phyloP scores from a whole-genome alignment of 2,329 filamentous ascomycete species.

The Colletotrichum salicis region DNA sequence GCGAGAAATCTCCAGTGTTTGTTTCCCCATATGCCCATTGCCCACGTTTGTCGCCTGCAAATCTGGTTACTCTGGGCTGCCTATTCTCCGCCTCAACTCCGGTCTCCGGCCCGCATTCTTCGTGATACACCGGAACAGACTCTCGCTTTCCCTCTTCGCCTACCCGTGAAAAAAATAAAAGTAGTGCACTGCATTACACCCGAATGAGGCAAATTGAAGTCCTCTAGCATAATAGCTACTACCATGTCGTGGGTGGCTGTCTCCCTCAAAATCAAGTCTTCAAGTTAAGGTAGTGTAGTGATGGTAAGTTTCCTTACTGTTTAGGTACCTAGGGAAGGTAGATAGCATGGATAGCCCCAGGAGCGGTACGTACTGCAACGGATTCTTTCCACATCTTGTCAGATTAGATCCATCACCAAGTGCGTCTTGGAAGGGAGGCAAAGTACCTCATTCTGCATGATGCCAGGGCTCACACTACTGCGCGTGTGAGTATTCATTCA shows the following conservation, averaged over 20 bases:
- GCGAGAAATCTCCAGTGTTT: not conserved
- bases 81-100: not conserved
- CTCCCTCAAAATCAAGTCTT: too few species aligned
- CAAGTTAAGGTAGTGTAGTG: not conserved
- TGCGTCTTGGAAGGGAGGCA: not conserved
- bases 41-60: not conserved
- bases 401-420: conserved; percentile 19
- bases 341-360: not conserved
- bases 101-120: not conserved
- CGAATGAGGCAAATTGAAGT: not conserved
- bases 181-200: not conserved
- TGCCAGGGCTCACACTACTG: conserved; percentile 11
- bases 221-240: not conserved
- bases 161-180: not conserved
- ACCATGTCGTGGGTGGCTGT: not conserved
- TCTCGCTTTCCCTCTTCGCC: not conserved
- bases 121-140: not conserved
- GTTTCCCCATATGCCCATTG: not conserved
- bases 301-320: not conserved
- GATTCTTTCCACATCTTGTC: conserved; percentile 1
- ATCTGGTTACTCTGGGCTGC: not conserved
- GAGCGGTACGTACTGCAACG: not conserved
- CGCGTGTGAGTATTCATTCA: not conserved
- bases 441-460: conserved; percentile 13
- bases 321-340: not conserved